These are phyloP conservation scores for Prunus campanulata DNA, from an alignment of 306 rosid genomes.

Conservation along the genomic window DNA sequence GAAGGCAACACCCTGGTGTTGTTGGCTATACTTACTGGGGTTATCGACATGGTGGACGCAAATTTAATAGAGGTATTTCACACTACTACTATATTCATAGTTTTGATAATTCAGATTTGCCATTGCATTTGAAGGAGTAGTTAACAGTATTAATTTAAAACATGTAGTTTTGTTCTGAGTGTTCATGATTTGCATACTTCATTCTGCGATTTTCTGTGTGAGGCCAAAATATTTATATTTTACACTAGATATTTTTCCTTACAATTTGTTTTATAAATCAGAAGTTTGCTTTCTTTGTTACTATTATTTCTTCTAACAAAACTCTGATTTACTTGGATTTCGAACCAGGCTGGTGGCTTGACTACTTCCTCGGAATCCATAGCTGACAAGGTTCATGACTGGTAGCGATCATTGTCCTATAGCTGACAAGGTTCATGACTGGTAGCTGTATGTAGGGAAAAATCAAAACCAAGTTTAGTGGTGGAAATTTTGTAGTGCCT, in stretches of 20 bases:
- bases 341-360: slow-evolving; percentile 88
- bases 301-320: background rate
- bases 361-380: slow-evolving; percentile 91
- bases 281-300: background rate
- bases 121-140: background rate
- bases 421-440: slow-evolving; percentile 10
- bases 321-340: slow-evolving; percentile 19
- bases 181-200: background rate
- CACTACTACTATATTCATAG: background rate
- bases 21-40: slow-evolving; percentile 98
- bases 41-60: slow-evolving; percentile 78
- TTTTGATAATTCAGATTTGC: slow-evolving; percentile 1
- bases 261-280: background rate
- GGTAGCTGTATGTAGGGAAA: slow-evolving; percentile 28
- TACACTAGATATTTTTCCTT: background rate
- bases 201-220: background rate
- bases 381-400: slow-evolving; percentile 75
- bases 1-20: slow-evolving; percentile 81
- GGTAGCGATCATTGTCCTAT: slow-evolving; percentile 68
- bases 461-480: background rate
- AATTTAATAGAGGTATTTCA: slow-evolving; percentile 65
- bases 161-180: background rate
- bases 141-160: no score
- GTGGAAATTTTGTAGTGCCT: background rate
- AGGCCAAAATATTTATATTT: background rate